Base-by-base conservation (phyloP, 805 yeast species). In the Myxozyma neotropica region DNA sequence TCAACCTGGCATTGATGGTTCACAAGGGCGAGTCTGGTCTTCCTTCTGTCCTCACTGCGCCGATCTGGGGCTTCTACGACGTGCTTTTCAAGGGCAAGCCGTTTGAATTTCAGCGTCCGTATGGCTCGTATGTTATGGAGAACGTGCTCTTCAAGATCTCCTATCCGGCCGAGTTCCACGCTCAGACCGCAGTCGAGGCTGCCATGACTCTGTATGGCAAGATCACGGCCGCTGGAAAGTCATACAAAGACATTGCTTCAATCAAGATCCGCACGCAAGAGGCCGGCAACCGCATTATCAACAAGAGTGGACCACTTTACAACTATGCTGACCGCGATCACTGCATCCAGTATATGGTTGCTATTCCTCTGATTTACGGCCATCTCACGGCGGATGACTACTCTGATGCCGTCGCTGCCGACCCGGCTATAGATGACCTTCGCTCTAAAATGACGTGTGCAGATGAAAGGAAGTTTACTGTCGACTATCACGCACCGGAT, bases 311-410 rank as follows among this genome's bases (percentile, higher is more conserved):
- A 7, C 85, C 86, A 15, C 71, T 83, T 54, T 77, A 82, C 74
- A 83, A 83, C 73, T 83, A 83, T 68, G 87, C 87, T 21, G 87
- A 83, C 70, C 77, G 87, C 64, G 87, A 83, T 66, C 87, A 83
- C 70, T 83, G 86, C 71, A 82, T 83, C 63, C 87, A 83, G 69
- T 83, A 83, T 72, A 83, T 83, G 86, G 78, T 78, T 48, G 86
- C 87, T 19, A 68, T 82, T 35, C 85, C 86, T 35, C 71, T 83
- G 58, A 76, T 83, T 61, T 73, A 76, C 66, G 87, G 87, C 44
- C 76, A 82, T 56, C 71, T 83, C 55, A 81, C 83, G 33, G 86
- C 86, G 4, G 82, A 80, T 66, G 85, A 82, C 70, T 83, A 83
- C 72, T 70, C 79, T 43, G 86, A 83, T 69, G 65, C 65, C 2